Evolutionary conservation across 176 grass and related monocot genomes (phyloP), one percentile per base, ranked within the genome.

Genomic region (Phoenix roebelenii): DNA sequence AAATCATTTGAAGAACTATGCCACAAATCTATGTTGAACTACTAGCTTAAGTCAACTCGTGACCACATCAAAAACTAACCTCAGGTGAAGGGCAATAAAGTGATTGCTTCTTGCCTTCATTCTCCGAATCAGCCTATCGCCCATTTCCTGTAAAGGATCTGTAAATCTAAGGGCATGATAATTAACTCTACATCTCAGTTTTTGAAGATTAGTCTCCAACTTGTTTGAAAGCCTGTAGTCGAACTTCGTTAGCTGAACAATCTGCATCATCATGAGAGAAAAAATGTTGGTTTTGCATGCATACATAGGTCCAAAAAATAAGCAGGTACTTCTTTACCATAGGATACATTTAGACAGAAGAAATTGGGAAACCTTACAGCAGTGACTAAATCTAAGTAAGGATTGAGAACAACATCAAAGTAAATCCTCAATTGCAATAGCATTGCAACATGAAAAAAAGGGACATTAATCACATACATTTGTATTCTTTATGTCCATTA

Each of bases 51-150:
- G 28, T 6, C 28, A 30, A 30, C 28, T 30, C 5, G 28, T 30
- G 28, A 39, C 7, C 35, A 12, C 9, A 39, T 39, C 35, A 39
- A n/a, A 24, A 22, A 2, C 57, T 49, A 51, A 70, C 67, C 68
- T 71, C 3, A 71, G 57, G 22, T 71, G 68, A 71, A 71, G 35
- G 10, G 68, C 68, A 71, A 71, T 60, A 19, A 71, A 71, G n/a
- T 71, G 55, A 7, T 50, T 59, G 68, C 68, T 60, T 71, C 29
- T 71, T 51, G 56, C 56, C 24, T 59, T 59, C 68, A 71, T 71
- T 59, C 68, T 71, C 23, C 60, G 44, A 39, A 71, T 26, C 55
- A 71, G 35, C 18, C 7, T 71, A 4, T 71, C 68, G 26, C 68
- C 68, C 68, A 71, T 60, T 26, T 4, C 35, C 59, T 59, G 56